A percentile compares a stretch with the other conserved stretches of the same genome.
Evolutionary conservation across 192 early-diverging fungal species (phyloP).

Genomic region (Coemansia sp.): DNA sequence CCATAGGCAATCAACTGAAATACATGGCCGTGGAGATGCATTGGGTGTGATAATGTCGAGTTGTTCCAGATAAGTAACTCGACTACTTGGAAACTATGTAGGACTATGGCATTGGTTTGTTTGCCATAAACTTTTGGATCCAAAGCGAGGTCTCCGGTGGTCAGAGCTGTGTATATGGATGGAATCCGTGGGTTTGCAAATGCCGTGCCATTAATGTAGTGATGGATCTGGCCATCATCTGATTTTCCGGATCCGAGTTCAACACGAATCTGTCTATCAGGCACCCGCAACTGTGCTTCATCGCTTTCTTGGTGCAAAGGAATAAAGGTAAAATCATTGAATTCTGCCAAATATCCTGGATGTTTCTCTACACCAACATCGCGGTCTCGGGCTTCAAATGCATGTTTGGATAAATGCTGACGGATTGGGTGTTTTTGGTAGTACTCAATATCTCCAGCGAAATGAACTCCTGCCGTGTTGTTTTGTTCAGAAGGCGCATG

Average conservation of each 20-base stretch:
- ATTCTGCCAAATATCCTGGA: no score
- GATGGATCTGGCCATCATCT: conserved; percentile 57
- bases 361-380: no score
- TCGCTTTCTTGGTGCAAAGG: conserved; percentile 48
- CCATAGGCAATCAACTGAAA: conserved; percentile 70
- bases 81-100: conserved; percentile 58
- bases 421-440: no score
- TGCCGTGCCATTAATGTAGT: conserved; percentile 62
- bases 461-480: no score
- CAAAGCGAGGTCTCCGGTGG: conserved; percentile 54
- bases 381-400: no score
- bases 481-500: conserved; percentile 41
- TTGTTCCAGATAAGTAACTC: conserved; percentile 71
- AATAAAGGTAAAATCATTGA: no score
- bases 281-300: conserved; percentile 57
- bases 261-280: conserved; percentile 51
- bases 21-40: conserved; percentile 81
- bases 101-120: conserved; percentile 55
- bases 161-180: conserved; percentile 59
- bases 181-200: conserved; percentile 74
- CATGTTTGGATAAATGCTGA: conserved; percentile 48
- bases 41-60: conserved; percentile 61
- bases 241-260: conserved; percentile 54
- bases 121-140: conserved; percentile 59
- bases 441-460: no score